These are phyloP conservation scores for Triticum turgidum DNA, from an alignment of 176 grass and related monocot species.

Conservation along the genomic window DNA sequence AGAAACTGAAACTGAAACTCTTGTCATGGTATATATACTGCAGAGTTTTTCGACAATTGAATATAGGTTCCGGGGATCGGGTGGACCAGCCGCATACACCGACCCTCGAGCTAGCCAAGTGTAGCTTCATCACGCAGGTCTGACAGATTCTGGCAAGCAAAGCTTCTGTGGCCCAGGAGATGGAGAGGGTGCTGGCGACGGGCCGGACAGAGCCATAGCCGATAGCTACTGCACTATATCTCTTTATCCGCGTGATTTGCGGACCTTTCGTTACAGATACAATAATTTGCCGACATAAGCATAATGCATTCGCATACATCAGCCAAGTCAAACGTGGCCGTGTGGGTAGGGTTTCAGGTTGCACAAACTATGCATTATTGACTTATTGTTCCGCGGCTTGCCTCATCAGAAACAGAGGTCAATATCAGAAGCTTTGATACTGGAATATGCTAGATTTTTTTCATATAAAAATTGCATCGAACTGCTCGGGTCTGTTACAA, in stretches of 20 bases:
- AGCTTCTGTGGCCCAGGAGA: neutral
- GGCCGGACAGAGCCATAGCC: neutral
- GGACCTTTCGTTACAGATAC: neutral
- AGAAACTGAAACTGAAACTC: neutral
- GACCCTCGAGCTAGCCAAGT: neutral
- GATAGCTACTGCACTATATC: neutral
- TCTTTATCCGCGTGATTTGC: neutral
- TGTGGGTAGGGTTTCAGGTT: neutral
- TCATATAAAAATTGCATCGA: too few species aligned
- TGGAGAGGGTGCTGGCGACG: neutral
- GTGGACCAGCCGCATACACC: neutral
- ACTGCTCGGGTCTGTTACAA: too few species aligned
- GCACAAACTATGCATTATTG: neutral
- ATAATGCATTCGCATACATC: neutral
- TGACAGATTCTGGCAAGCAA: neutral
- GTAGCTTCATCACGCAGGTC: neutral
- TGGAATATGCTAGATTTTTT: neutral
- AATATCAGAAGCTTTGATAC: neutral
- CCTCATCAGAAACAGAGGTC: neutral
- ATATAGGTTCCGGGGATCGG: neutral
- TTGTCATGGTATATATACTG: too few species aligned
- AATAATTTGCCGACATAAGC: neutral
- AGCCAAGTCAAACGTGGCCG: constrained; percentile 4
- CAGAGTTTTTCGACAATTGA: neutral
- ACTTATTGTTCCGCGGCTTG: neutral